Base-by-base conservation (phyloP, 768 basidiomycete species). In the Pseudohyphozyma bogoriensis region DNA sequence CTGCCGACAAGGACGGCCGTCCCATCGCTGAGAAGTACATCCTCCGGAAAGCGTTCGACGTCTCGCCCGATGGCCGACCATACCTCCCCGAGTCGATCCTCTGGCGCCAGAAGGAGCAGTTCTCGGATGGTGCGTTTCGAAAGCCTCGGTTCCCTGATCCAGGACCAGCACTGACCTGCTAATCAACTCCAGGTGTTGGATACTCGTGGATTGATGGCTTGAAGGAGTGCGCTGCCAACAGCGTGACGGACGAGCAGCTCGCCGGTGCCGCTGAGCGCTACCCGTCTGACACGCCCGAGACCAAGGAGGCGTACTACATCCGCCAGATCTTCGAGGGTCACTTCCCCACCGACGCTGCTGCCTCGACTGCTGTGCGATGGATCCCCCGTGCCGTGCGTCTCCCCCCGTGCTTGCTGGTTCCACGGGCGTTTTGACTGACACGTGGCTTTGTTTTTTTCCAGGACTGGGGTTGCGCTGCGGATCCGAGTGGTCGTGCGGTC, bases 1-100 rank as follows among this genome's bases (percentile, higher is more conserved):
- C 82, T 72, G 60, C 80, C 18, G 95, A 99, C 74, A 79, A 78
- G 66, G 91, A 97, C 69, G 93, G 92, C 6, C 74, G 81, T 69
- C 91, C 89, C 3, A 84, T 77, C 70, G 97, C 97, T 89, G 95
- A 99, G 77, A 99, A 99, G 87, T 97, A 97, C 75, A 87, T 97
- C 60, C 76, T 97, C 65, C 83, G 93, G 58, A 96, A 93, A 76
- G 92, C 93, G 3, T 97, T 97, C 74, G 93, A 97, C 73, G 81
- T 82, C 68, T 75, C 85, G 5, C 85, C 86, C 1, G 84, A 85
- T 53, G 77, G 77, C 24, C 69, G 89, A 85, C 85, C 89, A 2
- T 99, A 97, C 76, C 83, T 99, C 54, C 95, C 95, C 16, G 80
- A 80, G 58, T 88, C 87, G 20, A 96, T 99, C 70, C 79, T 99